Base-by-base conservation (phyloP, 2,329 filamentous ascomycete genomes). In the Fusarium newnesense region DNA sequence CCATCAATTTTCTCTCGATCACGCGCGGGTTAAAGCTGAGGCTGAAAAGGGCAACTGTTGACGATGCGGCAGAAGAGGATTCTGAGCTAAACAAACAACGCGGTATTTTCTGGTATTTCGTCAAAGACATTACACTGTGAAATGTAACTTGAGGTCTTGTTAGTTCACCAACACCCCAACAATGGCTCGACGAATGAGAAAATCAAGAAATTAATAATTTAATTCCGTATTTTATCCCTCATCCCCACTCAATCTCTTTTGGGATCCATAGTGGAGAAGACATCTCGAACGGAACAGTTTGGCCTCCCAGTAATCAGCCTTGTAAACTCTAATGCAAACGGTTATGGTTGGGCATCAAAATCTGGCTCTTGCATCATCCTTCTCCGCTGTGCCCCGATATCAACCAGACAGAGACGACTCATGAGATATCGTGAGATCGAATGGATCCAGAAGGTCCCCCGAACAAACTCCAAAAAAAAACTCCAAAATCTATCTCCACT, bases 321-420 rank as follows among this genome's bases (percentile, higher is more conserved):
- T 73, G 65, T 65, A 62, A 73, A 73, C 60, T 72, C 42, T 66
- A 56, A 60, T 64, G 37, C 46, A 43, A 70, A 70, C 60, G 46
- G 42, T 58, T n/a, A 40, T 54, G 65, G 60, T 72, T 73, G 42
- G 70, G 69, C 65, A 73, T 52, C 60, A 70, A 73, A 64, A 39
- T 36, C 47, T 52, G 50, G 37, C 30, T 61, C 42, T 73, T 73
- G 53, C 67, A 68, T 72, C 69, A 69, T 65, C 43, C 24, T 47
- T 69, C 69, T 58, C 69, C 69, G 59, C 59, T 16, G 13, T 36
- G 64, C n/a, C 65, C 65, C 19, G 34, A 30, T 50, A 21, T 18
- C 47, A 49, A 10, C 69, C 69, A 73, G 50, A 53, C 65, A 73
- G 19, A 59, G 26, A 24, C 28, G 39, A 34, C n/a, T 44, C 44